A percentile compares a stretch with the other conserved stretches of the same genome.
Evolutionary conservation across 2,329 filamentous ascomycete species (phyloP).

Genomic region (Niveomyces coronatus): DNA sequence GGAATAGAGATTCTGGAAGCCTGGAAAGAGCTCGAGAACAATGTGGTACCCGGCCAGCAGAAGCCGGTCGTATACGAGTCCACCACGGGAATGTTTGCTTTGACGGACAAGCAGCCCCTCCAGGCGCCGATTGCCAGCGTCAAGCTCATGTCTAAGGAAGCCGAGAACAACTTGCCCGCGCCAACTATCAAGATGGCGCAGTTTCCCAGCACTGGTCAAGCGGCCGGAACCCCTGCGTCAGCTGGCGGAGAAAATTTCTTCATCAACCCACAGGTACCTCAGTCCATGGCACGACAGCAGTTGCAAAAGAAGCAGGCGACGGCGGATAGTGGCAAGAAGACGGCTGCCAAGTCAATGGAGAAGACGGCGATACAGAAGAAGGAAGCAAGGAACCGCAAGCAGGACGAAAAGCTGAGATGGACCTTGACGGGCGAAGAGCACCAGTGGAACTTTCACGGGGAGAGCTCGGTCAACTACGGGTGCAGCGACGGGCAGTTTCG

Average conservation of each 20-base stretch:
- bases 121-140: slow-evolving; percentile 4
- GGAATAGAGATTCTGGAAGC: background rate
- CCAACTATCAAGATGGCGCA: slow-evolving; percentile 5
- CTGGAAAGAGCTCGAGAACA: background rate
- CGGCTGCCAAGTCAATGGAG: background rate
- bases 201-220: background rate
- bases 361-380: slow-evolving; percentile 8
- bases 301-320: background rate
- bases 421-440: slow-evolving; percentile 1
- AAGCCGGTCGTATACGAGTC: slow-evolving; percentile 2
- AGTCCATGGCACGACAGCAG: slow-evolving; percentile 3
- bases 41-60: background rate
- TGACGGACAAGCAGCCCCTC: slow-evolving; percentile 2
- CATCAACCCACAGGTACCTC: background rate
- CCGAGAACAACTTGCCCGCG: background rate
- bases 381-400: slow-evolving; percentile 1
- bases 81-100: slow-evolving; percentile 2
- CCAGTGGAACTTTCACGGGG: background rate
- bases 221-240: background rate
- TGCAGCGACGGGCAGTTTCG: slow-evolving; percentile 7
- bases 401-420: slow-evolving; percentile 2
- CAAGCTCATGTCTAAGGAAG: background rate
- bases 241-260: background rate
- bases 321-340: background rate
- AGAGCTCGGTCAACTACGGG: background rate